phyloP scores from a whole-genome alignment of 768 basidiomycete genomes.

The Termitomyces sp. region DNA sequence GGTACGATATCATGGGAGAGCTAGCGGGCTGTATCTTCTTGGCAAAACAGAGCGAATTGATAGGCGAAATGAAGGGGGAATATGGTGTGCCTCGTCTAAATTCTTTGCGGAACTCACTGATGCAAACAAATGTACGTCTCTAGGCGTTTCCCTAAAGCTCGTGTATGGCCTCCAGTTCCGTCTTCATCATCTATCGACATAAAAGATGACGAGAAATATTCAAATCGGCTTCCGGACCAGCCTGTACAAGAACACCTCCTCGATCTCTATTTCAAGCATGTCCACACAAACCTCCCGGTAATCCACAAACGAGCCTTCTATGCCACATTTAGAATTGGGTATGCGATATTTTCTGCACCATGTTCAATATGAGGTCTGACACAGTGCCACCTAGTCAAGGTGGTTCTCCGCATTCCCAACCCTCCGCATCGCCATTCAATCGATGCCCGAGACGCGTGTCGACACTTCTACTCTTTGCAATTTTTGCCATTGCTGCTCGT shows the following conservation, averaged over 20 bases:
- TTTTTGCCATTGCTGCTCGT: conserved; percentile 80
- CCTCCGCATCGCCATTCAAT: conserved; percentile 29
- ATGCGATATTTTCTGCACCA: conserved; percentile 8
- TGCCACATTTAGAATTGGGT: conserved; percentile 45
- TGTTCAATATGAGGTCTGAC: neutral
- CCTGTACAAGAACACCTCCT: conserved; percentile 64
- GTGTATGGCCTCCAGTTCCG: conserved; percentile 77
- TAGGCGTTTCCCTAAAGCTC: conserved; percentile 81
- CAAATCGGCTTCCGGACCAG: conserved; percentile 46
- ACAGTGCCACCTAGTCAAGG: conserved; percentile 17
- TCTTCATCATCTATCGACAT: conserved; percentile 23
- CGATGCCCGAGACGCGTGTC: conserved; percentile 46
- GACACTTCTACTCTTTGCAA: conserved; percentile 68
- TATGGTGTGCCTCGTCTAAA: conserved; percentile 48
- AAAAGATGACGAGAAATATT: conserved; percentile 30
- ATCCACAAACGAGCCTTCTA: conserved; percentile 67
- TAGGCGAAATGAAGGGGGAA: conserved; percentile 67
- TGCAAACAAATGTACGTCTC: neutral
- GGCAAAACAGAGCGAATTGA: conserved; percentile 56
- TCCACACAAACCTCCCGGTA: conserved; percentile 76
- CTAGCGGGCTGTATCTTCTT: conserved; percentile 73
- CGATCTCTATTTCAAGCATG: conserved; percentile 74
- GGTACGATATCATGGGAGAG: conserved; percentile 83
- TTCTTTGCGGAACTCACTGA: neutral
- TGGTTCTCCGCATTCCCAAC: conserved; percentile 15